Percentiles rank a stretch among this genome's conserved stretches.
phyloP scores from a whole-genome alignment of 2,329 filamentous ascomycete species.

The Raffaelea ambrosiae region DNA sequence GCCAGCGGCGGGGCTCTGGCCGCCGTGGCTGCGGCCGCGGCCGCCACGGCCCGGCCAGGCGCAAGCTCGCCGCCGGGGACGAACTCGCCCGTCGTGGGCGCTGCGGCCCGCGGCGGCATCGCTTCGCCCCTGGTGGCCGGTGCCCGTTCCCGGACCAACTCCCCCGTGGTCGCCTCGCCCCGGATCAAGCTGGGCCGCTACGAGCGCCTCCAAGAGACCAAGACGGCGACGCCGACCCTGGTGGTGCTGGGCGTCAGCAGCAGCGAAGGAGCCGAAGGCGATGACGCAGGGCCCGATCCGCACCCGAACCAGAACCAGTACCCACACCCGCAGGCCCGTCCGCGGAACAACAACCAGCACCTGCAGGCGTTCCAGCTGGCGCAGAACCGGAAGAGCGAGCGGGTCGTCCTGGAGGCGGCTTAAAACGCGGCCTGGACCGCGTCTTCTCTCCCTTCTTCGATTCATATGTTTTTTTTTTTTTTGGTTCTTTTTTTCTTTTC shows the following conservation, averaged over 20 bases:
- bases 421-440: too few species aligned
- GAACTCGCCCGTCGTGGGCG: too few species aligned
- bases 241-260: slow-evolving; percentile 24
- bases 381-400: slow-evolving; percentile 43
- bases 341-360: background rate
- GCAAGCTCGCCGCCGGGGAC: too few species aligned
- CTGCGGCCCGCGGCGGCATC: too few species aligned
- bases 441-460: slow-evolving; percentile 4
- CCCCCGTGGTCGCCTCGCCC: background rate
- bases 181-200: slow-evolving; percentile 19
- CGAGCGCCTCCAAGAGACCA: slow-evolving; percentile 28
- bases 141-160: background rate
- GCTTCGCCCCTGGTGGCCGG: too few species aligned
- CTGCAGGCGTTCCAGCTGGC: slow-evolving; percentile 17
- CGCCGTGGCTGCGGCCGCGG: too few species aligned
- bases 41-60: too few species aligned
- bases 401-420: slow-evolving; percentile 40
- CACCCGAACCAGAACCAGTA: background rate
- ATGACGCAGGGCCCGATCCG: background rate
- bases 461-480: background rate
- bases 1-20: too few species aligned
- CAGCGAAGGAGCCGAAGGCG: background rate
- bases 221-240: slow-evolving; percentile 36
- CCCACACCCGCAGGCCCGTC: background rate
- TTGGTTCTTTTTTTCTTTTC: background rate